Evolutionary conservation across 371 early-diverging fungal genomes (phyloP), one percentile per base, ranked within the genome.

Genomic region (Saksenaea oblongispora): DNA sequence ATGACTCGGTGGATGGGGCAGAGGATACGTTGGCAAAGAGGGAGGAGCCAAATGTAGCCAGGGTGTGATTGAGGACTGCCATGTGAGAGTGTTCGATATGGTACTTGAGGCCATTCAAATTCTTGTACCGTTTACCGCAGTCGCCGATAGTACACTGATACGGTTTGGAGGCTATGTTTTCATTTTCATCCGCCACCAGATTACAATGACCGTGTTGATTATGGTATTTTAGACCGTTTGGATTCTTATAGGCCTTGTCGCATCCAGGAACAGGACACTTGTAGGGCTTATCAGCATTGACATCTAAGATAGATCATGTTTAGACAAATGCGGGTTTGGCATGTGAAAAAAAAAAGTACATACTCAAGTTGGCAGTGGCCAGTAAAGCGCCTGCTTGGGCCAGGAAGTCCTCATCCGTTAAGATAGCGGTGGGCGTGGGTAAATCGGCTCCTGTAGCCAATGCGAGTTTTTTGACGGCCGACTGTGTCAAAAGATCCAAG

Each of bases 211-310:
- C 92, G 55, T 94, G 94, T 66, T 88, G 85, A 59, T 91, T 89
- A 72, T 97, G 97, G 80, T 97, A 96, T 74, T 96, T 96, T 54
- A 99, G 84, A n/a, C 99, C 99, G 66, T 97, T 98, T 54, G 95
- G 88, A 80, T 98, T 98, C 83, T 98, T 98, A 85, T 98, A 99
- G 34, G 91, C 86, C 74, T 96, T 97, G 59, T 92, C 92, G 72
- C 98, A 98, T 22, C 91, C 93, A 18, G 71, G 67, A 2, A 95
- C 85, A 10, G 87, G 79, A 74, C 98, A 97, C 27, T 89, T 86
- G 79, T 91, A 89, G 35, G 91, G 92, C 75, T 89, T 91, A 66
- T 88, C 89, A 22, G 75, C 82, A 41, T 78, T 70, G 34, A 61
- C 26, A 60, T 67, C 59, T 51, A 47, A 26, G 18, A 35, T 55